Evolutionary conservation across 1,284 basidiomycete genomes (phyloP).

Genomic region (Flammula alnicola): DNA sequence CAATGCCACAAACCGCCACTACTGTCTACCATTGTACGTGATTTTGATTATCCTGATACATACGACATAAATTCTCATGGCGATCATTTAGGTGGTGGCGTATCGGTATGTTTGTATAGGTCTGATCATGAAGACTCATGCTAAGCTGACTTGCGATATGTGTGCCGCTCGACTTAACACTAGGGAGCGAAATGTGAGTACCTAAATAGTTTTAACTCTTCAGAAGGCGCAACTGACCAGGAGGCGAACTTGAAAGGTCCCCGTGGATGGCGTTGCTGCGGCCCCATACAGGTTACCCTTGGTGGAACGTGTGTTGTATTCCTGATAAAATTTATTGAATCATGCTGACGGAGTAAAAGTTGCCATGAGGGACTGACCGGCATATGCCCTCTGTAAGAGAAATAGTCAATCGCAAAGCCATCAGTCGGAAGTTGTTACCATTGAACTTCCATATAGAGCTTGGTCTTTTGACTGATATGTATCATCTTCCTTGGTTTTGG

Average conservation of each 20-base stretch:
- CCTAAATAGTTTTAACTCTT: neutral
- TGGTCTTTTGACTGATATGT: too few species aligned
- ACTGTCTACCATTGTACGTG: conserved; percentile 16
- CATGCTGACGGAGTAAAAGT: neutral
- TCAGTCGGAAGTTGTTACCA: too few species aligned
- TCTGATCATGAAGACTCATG: neutral
- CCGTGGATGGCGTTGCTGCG: conserved; percentile 9
- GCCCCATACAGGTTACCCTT: neutral
- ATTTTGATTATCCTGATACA: neutral
- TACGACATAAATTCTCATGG: neutral
- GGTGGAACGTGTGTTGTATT: conserved; percentile 5
- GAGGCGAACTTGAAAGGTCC: neutral
- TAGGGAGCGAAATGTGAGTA: conserved; percentile 4
- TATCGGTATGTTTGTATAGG: neutral
- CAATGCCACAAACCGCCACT: conserved; percentile 6
- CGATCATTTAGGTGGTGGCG: conserved; percentile 1
- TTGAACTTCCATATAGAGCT: too few species aligned
- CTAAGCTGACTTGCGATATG: too few species aligned
- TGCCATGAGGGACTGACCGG: conserved; percentile 3
- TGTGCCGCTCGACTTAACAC: too few species aligned
- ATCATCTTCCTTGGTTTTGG: too few species aligned
- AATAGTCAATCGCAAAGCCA: too few species aligned
- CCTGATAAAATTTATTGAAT: neutral
- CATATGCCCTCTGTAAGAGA: neutral
- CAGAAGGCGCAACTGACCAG: neutral